Conservation (phyloP, 1,284 basidiomycete genomes). For the Coniferiporia sulphurascens region DNA sequence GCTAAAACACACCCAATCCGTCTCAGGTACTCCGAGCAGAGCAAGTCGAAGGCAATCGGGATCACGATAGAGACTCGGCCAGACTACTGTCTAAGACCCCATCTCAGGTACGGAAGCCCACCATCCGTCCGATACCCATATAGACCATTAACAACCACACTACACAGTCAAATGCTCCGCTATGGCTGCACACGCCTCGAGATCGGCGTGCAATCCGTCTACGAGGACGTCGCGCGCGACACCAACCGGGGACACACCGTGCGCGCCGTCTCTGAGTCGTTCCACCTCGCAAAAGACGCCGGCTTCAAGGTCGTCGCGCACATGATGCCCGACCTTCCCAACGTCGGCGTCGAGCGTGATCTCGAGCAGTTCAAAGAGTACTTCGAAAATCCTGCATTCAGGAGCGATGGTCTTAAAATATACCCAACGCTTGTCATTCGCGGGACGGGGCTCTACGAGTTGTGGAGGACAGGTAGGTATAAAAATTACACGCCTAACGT, state of each 20-base stretch:
- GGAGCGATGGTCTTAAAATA: conserved; percentile 96
- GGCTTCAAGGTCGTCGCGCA: conserved; percentile 99
- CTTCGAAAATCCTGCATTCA: conserved; percentile 97
- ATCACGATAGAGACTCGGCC: conserved; percentile 99
- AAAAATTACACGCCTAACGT: conserved; percentile 99
- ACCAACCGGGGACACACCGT: conserved; percentile 99
- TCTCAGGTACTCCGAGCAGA: conserved; percentile 85
- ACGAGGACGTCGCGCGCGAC: conserved; percentile 98
- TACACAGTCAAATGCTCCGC: conserved; percentile 90
- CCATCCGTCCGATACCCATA: neutral
- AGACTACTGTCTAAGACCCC: conserved; percentile 96
- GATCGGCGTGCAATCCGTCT: conserved; percentile 98
- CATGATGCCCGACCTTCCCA: conserved; percentile 98
- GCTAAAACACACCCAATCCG: neutral
- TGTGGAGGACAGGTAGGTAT: conserved; percentile 95
- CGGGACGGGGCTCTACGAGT: conserved; percentile 94
- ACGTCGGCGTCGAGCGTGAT: conserved; percentile 95
- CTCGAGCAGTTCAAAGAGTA: conserved; percentile 99
- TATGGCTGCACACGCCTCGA: conserved; percentile 98
- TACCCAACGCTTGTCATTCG: conserved; percentile 98
- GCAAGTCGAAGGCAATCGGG: conserved; percentile 97
- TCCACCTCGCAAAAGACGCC: conserved; percentile 97
- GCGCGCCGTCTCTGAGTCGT: conserved; percentile 94
- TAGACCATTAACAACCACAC: conserved; percentile 8
- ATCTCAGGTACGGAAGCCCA: conserved; percentile 59